A percentile compares a stretch with the other conserved stretches of the same genome.
These are phyloP conservation scores for Polyporus arcularius DNA, from an alignment of 768 basidiomycete genomes.

Conservation along the genomic window DNA sequence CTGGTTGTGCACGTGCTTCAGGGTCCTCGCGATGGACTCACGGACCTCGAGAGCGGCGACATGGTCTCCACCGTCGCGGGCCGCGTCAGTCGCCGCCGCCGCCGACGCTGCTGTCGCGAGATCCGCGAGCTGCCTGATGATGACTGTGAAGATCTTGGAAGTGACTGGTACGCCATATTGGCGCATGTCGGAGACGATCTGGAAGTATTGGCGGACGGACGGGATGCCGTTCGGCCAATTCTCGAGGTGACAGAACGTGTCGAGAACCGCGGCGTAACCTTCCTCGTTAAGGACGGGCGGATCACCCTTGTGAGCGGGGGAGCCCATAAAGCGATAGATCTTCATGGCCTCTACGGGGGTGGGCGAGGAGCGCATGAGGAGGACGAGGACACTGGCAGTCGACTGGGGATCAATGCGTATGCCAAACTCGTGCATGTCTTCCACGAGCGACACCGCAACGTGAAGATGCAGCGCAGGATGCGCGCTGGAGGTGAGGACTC, in stretches of 20 bases:
- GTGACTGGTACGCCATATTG: slow-evolving; percentile 58
- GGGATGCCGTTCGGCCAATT: slow-evolving; percentile 39
- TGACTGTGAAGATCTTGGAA: slow-evolving; percentile 62
- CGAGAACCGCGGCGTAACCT: slow-evolving; percentile 65
- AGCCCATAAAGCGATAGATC: slow-evolving; percentile 51
- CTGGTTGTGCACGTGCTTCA: slow-evolving; percentile 70
- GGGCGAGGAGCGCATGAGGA: slow-evolving; percentile 65
- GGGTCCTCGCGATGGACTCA: slow-evolving; percentile 34
- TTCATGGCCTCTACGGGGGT: slow-evolving; percentile 61
- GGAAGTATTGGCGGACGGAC: slow-evolving; percentile 50
- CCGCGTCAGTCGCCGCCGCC: slow-evolving; percentile 6
- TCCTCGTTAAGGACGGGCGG: slow-evolving; percentile 47
- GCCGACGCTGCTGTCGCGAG: slow-evolving; percentile 36
- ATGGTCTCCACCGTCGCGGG: slow-evolving; percentile 6
- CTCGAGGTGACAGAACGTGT: slow-evolving; percentile 60
- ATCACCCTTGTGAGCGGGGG: slow-evolving; percentile 21
- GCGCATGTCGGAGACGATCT: slow-evolving; percentile 82
- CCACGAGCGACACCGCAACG: slow-evolving; percentile 51
- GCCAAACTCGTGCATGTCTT: slow-evolving; percentile 62
- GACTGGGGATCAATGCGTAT: slow-evolving; percentile 48
- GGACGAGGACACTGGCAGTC: slow-evolving; percentile 53
- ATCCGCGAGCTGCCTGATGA: slow-evolving; percentile 57
- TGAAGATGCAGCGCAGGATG: slow-evolving; percentile 51
- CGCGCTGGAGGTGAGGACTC: slow-evolving; percentile 39
- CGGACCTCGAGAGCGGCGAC: slow-evolving; percentile 11